These are phyloP conservation scores for Trametes versicolor DNA, from an alignment of 1,284 basidiomycete species.

Conservation along the genomic window DNA sequence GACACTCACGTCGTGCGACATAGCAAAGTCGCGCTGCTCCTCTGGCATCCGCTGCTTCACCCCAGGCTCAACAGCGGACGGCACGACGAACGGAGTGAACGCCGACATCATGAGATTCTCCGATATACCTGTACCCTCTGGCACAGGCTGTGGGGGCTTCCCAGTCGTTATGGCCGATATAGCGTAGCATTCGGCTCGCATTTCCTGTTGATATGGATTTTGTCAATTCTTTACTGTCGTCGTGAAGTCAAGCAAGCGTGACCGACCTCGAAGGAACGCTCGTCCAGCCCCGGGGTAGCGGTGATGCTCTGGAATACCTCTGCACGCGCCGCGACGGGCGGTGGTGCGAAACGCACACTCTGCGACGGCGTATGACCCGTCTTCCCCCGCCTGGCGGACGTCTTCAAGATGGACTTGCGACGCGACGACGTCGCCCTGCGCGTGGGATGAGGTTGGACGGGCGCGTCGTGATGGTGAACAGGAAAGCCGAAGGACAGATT, in stretches of 20 bases:
- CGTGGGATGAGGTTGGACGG: neutral
- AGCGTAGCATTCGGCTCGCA: slow-evolving; percentile 12
- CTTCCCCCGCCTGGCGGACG: neutral
- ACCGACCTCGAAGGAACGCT: slow-evolving; percentile 14
- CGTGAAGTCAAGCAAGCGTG: neutral
- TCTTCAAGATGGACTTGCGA: neutral
- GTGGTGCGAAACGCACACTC: neutral
- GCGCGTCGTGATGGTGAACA: neutral
- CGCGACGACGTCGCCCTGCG: neutral
- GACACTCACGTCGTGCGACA: slow-evolving; percentile 1
- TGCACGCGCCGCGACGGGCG: neutral
- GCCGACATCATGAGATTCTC: neutral
- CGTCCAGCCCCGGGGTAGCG: slow-evolving; percentile 2
- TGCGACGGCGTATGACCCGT: neutral
- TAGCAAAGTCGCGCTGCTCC: neutral
- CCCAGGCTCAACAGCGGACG: neutral
- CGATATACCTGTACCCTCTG: neutral
- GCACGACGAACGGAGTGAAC: neutral
- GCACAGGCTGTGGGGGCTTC: slow-evolving; percentile 1
- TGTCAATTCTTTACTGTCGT: slow-evolving; percentile 12
- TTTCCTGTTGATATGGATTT: too few relatives aligned
- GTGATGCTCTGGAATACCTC: slow-evolving; percentile 18
- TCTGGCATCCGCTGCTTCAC: neutral
- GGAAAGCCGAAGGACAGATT: neutral
- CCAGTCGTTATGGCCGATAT: slow-evolving; percentile 4